Evolutionary conservation across 495 filamentous ascomycete species (phyloP), one percentile per base, ranked within the genome.

Genomic region (Mycothermus thermophilus): DNA sequence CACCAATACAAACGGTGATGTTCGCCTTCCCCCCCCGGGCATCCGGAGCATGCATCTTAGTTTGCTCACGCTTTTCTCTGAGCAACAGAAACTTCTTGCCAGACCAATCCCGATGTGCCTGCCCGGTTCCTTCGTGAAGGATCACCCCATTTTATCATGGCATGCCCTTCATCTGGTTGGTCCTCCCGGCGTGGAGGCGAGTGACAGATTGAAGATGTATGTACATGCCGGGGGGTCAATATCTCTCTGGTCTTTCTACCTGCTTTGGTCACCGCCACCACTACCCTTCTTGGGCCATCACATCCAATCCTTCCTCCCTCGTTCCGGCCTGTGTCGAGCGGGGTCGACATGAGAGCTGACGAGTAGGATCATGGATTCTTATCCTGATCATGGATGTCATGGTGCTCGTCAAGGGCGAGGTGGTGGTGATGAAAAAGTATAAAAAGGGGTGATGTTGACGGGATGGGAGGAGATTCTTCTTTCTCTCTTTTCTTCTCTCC

Each of bases 351-450:
- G 46, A 51, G 43, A 45, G 48, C 58, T 52, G 54, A 59, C 55
- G 59, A 62, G 59, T 65, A 48, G 60, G 57, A 58, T 58, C 60
- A 43, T 53, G 52, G 31, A 44, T 54, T 62, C 60, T 63, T 69
- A 65, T 64, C 60, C 61, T 52, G n/a, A 48, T 57, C 48, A 44
- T 42, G 40, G 49, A 54, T 52, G 48, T 53, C 49, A 57, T 53
- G 42, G 54, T 50, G 51, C 39, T 38, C 17, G 32, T 40, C 30
- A 40, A 29, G 30, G 42, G 45, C 34, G 24, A 40, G 32, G n/a
- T 22, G 33, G 22, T n/a, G n/a, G n/a, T n/a, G n/a, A n/a, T n/a
- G 26, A 53, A 74, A 52, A 70, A 58, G 55, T 80, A 80, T 80
- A 80, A 75, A 80, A 69, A 57, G 67, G 59, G 51, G 36, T 45